Percentiles rank a stretch among this genome's conserved stretches.
Conservation (phyloP, 148 eudicot genomes). For the Fallopia convolvulus region DNA sequence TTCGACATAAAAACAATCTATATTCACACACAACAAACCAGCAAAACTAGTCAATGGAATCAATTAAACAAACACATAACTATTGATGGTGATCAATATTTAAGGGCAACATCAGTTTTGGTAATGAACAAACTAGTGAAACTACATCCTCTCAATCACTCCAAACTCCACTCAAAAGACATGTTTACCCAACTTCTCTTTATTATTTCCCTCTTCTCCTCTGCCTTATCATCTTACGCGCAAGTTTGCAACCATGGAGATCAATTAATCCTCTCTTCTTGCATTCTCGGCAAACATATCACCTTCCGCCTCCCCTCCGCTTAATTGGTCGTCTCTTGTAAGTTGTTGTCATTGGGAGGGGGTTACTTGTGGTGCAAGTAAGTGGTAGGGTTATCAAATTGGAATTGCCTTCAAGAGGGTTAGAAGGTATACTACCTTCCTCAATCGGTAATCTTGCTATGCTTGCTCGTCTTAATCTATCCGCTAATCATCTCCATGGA, state of each 20-base stretch:
- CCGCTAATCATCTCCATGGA: constrained; percentile 12
- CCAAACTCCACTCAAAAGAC: not conserved
- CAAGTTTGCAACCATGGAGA: constrained; percentile 43
- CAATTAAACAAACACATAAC: not conserved
- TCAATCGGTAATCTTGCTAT: constrained; percentile 37
- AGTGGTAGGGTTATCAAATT: constrained; percentile 29
- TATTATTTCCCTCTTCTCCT: not conserved
- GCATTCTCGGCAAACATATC: constrained; percentile 26
- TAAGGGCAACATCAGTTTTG: not conserved
- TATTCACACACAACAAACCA: too few relatives aligned
- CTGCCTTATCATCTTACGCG: constrained; percentile 18
- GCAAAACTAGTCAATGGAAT: not conserved
- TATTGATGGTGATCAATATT: not conserved
- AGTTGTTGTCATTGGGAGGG: constrained; percentile 85
- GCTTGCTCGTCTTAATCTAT: constrained; percentile 56
- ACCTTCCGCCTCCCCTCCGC: constrained; percentile 20
- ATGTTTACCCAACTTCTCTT: not conserved
- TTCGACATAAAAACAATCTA: too few relatives aligned
- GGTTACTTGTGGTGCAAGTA: not conserved
- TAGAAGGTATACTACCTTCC: constrained; percentile 36
- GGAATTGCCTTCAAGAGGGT: constrained; percentile 42
- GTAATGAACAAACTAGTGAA: not conserved
- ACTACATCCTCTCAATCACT: not conserved
- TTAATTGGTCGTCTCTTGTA: constrained; percentile 40
- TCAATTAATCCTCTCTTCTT: constrained; percentile 40